phyloP scores from a whole-genome alignment of 1,284 basidiomycete genomes.

The Rhodotorula sp. region DNA sequence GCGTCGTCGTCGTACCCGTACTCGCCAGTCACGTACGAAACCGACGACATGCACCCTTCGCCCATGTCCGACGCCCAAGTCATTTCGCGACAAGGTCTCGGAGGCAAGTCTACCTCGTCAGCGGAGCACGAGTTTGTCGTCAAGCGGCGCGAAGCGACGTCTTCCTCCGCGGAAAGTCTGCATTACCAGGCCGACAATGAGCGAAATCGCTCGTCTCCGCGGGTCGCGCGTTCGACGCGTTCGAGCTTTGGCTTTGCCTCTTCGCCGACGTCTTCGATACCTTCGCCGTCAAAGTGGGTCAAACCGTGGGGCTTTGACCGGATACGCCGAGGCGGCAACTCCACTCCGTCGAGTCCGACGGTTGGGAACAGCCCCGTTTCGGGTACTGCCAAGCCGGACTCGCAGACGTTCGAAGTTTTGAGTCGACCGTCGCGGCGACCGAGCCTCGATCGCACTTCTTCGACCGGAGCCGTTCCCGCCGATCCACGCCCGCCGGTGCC shows the following conservation, averaged over 20 bases:
- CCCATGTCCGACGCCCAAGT: not conserved
- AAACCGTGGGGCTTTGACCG: not conserved
- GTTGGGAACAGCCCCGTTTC: not conserved
- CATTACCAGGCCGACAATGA: conserved; percentile 19
- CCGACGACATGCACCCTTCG: not conserved
- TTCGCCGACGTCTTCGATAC: not conserved
- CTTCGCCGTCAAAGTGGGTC: conserved; percentile 2
- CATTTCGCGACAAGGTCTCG: not conserved
- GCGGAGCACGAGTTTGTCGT: conserved; percentile 12
- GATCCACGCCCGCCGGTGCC: not conserved
- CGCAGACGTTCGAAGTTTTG: conserved; percentile 15
- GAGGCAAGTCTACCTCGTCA: conserved; percentile 8
- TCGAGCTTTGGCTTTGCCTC: not conserved
- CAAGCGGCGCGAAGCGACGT: conserved; percentile 1
- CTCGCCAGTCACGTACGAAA: conserved; percentile 7
- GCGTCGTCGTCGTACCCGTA: conserved; percentile 1
- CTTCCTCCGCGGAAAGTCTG: conserved; percentile 2
- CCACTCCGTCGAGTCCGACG: not conserved
- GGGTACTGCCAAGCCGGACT: not conserved
- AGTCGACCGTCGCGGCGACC: conserved; percentile 3
- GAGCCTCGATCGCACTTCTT: not conserved
- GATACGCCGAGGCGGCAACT: not conserved
- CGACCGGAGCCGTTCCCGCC: not conserved
- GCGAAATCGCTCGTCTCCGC: conserved; percentile 5
- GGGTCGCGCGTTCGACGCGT: not conserved